Evolutionary conservation across 2,329 filamentous ascomycete genomes (phyloP).

Genomic region (Neurospora sp.): DNA sequence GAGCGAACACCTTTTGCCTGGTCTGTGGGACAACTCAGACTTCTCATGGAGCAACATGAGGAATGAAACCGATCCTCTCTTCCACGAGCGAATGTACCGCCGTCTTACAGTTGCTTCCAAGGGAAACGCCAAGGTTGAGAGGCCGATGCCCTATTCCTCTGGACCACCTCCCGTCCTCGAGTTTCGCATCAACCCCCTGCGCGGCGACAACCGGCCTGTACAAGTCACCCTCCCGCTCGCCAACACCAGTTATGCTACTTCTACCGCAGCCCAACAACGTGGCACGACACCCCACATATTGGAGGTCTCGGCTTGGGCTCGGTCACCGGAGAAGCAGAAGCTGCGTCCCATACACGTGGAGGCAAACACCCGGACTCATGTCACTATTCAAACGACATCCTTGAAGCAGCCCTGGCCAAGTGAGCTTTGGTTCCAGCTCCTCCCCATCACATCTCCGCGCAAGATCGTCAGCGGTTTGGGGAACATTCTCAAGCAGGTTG

Average conservation of each 20-base stretch:
- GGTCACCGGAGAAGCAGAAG: constrained; percentile 8
- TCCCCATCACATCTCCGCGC: constrained; percentile 54
- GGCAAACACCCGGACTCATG: constrained; percentile 30
- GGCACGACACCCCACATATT: neutral
- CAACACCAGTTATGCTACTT: constrained; percentile 52
- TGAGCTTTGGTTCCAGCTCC: constrained; percentile 33
- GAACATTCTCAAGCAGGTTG: constrained; percentile 64
- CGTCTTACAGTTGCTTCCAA: neutral
- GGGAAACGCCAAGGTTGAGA: constrained; percentile 10
- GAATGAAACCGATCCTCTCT: neutral
- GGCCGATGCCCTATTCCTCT: neutral
- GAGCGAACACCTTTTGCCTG: constrained; percentile 31
- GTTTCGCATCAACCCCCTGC: constrained; percentile 9
- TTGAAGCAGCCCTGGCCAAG: neutral
- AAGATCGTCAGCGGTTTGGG: constrained; percentile 58
- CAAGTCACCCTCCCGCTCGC: constrained; percentile 55
- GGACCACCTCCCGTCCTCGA: constrained; percentile 27
- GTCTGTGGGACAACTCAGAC: constrained; percentile 28
- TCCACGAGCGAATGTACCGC: neutral
- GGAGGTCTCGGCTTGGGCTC: constrained; percentile 24
- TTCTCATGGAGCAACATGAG: neutral
- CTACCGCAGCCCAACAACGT: constrained; percentile 35
- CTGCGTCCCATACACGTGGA: constrained; percentile 18
- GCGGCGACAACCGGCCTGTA: constrained; percentile 14
- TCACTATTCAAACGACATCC: constrained; percentile 7